Base-by-base conservation (phyloP, 164 flowering plant species). In the Amborella trichopoda region DNA sequence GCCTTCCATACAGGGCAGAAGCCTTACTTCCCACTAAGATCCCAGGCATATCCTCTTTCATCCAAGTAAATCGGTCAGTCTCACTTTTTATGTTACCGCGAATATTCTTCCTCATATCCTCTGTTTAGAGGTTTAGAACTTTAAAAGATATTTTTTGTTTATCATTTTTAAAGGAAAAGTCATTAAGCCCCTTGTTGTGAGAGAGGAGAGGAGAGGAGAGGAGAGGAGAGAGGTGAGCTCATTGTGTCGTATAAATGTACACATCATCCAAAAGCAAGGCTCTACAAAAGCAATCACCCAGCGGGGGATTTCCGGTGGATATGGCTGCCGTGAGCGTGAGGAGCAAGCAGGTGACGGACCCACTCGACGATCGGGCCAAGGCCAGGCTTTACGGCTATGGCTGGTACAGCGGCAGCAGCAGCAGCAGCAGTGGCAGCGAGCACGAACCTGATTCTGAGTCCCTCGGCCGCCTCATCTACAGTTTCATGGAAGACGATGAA, bases 351-450 rank as follows among this genome's bases (percentile, higher is more conserved):
- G 73, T 72, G 32, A 77, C 77, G 21, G 79, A 69, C 48, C 82
- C 76, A 27, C 65, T 86, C 23, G 65, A 69, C 50, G 90, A 75
- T 16, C 32, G 50, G 30, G 73, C 55, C 34, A 78, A 56, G 60
- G 81, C 76, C 3, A 66, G 74, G 39, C 60, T 80, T 56, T 45
- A 74, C 60, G 82, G 79, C 13, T 40, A 36, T 18, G 57, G 46
- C 28, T 18, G 23, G 41, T n/a, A 45, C 23, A 46, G 38, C 4
- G 19, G 16, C 1, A 54, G 49, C 52, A 48, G 61, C 16, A 53
- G 50, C 50, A 65, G 26, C 44, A 77, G 78, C 60, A 74, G 90
- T 61, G 87, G 93, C 12, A 81, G 93, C 67, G 89, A 80, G 23
- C 79, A 76, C 68, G 73, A 73, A 30, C 68, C 49, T 36, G 56